A percentile compares a stretch with the other conserved stretches of the same genome.
These are phyloP conservation scores for Takashimella koratensis DNA, from an alignment of 1,284 basidiomycete genomes.

Conservation along the genomic window DNA sequence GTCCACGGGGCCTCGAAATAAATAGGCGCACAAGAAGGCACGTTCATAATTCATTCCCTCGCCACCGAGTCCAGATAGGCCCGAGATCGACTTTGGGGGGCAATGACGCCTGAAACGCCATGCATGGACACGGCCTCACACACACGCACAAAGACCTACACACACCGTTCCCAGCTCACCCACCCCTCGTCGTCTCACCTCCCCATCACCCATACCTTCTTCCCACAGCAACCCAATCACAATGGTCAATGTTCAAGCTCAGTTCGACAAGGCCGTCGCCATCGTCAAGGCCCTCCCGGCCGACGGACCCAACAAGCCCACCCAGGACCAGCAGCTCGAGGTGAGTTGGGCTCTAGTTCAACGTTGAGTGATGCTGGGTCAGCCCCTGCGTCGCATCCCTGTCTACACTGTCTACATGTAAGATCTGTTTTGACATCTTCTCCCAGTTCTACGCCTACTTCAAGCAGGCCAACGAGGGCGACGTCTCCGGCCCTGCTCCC, in stretches of 20 bases:
- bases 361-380: no score
- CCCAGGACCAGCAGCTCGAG: conserved; percentile 69
- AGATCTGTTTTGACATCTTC: not conserved
- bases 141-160: no score
- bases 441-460: conserved; percentile 82
- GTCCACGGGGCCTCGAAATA: no score
- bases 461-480: conserved; percentile 82
- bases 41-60: no score
- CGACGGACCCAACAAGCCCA: conserved; percentile 74
- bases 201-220: not conserved
- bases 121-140: no score
- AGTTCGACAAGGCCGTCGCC: conserved; percentile 33
- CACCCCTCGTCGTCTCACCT: no score
- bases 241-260: conserved; percentile 68
- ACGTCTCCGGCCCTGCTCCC: conserved; percentile 42
- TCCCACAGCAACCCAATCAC: conserved; percentile 1
- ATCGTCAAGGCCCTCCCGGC: conserved; percentile 60
- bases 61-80: not conserved
- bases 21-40: no score
- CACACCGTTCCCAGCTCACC: no score
- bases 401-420: no score
- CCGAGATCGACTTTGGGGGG: no score
- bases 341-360: conserved; percentile 54
- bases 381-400: no score
- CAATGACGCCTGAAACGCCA: no score